These are phyloP conservation scores for Chrysosporium keratinophilum DNA, from an alignment of 2,329 filamentous ascomycete species.

Conservation along the genomic window DNA sequence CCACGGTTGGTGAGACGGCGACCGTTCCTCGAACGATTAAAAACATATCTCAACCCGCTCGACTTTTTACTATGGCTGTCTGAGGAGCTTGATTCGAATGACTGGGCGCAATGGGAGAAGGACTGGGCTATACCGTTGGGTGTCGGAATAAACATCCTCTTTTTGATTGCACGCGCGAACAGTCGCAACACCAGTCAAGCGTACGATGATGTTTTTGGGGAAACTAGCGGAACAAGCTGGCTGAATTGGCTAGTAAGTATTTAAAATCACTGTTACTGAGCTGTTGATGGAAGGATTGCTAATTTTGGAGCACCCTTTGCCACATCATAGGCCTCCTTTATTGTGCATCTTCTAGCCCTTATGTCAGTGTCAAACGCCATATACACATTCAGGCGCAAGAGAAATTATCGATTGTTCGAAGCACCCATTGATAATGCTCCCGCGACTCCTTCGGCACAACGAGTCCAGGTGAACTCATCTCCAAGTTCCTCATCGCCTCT, in stretches of 20 bases:
- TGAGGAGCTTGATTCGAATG: slow-evolving; percentile 81
- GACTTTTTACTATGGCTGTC: slow-evolving; percentile 86
- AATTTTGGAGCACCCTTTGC: slow-evolving; percentile 5
- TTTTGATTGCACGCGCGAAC: slow-evolving; percentile 76
- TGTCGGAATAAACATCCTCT: slow-evolving; percentile 63
- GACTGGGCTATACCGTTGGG: slow-evolving; percentile 66
- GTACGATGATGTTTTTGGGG: slow-evolving; percentile 76
- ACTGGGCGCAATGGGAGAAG: slow-evolving; percentile 72
- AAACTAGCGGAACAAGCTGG: slow-evolving; percentile 55
- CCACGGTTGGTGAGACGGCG: slow-evolving; percentile 73
- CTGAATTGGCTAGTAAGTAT: slow-evolving; percentile 52
- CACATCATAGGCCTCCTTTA: slow-evolving; percentile 49
- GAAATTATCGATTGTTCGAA: slow-evolving; percentile 86
- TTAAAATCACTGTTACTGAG: not conserved
- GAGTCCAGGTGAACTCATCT: slow-evolving; percentile 79
- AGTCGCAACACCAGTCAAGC: slow-evolving; percentile 43
- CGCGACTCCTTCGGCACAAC: slow-evolving; percentile 72
- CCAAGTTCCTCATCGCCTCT: slow-evolving; percentile 69
- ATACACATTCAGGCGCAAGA: slow-evolving; percentile 70
- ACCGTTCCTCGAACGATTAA: slow-evolving; percentile 70
- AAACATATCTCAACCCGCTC: slow-evolving; percentile 69
- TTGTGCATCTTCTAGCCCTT: slow-evolving; percentile 58
- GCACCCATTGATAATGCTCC: slow-evolving; percentile 65
- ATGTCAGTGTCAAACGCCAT: slow-evolving; percentile 66
- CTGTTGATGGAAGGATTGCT: not conserved